phyloP scores from a whole-genome alignment of 2,329 filamentous ascomycete genomes.

The Coleophoma crateriformis region DNA sequence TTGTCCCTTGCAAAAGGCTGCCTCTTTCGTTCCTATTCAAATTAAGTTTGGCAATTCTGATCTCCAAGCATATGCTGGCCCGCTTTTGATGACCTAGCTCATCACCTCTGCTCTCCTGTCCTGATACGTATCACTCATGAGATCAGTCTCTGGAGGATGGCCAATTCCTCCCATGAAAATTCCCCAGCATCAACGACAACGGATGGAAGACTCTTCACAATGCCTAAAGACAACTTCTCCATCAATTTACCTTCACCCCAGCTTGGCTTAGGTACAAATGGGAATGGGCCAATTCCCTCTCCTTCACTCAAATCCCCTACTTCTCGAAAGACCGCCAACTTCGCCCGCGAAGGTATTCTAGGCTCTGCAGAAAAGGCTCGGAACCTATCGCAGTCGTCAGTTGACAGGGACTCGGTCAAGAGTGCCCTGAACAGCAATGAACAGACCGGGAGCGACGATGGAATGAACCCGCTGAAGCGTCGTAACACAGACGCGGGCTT shows the following conservation, averaged over 20 bases:
- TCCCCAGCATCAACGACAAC: constrained; percentile 21
- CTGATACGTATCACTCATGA: constrained; percentile 2
- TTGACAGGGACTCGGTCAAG: constrained; percentile 29
- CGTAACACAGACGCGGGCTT: constrained; percentile 55
- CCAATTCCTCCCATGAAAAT: constrained; percentile 22
- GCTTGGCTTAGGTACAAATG: constrained; percentile 17
- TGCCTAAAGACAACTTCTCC: constrained; percentile 23
- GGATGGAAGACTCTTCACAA: constrained; percentile 20
- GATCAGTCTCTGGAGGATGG: constrained; percentile 16
- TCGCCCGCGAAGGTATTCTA: constrained; percentile 50
- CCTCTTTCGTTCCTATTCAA: background rate
- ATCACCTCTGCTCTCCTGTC: background rate
- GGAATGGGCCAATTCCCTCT: constrained; percentile 11
- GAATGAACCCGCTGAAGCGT: constrained; percentile 53
- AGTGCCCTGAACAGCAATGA: constrained; percentile 35
- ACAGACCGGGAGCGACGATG: constrained; percentile 39
- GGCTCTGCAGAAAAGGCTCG: constrained; percentile 47
- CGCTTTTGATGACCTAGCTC: constrained; percentile 9
- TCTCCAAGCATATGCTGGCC: constrained; percentile 1
- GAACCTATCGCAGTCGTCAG: constrained; percentile 50
- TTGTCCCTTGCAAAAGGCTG: background rate
- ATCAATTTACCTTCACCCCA: constrained; percentile 22
- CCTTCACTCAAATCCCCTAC: constrained; percentile 45
- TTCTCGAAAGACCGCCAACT: constrained; percentile 38
- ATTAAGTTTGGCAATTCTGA: background rate